phyloP scores from a whole-genome alignment of 1,284 basidiomycete genomes.

The Apiotrichum siamense region DNA sequence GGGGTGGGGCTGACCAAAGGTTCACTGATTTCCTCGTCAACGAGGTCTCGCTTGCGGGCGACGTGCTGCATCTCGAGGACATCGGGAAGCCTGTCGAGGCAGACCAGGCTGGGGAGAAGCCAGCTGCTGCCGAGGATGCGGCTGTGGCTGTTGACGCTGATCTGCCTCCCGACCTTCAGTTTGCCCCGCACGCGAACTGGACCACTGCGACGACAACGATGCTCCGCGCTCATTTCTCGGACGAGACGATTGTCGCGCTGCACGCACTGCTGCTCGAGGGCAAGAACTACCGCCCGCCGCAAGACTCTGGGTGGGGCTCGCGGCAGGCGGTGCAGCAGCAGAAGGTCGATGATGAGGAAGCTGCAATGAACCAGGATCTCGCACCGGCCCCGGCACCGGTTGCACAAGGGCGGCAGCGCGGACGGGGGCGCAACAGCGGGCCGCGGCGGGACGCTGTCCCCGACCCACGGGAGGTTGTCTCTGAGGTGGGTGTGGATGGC shows the following conservation, averaged over 20 bases:
- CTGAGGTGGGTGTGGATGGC: slow-evolving; percentile 55
- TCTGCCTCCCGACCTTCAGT: slow-evolving; percentile 23
- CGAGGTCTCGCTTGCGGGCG: slow-evolving; percentile 73
- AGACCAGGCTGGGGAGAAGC: slow-evolving; percentile 14
- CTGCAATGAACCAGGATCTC: slow-evolving; percentile 21
- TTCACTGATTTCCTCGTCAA: slow-evolving; percentile 92
- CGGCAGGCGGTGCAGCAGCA: slow-evolving; percentile 40
- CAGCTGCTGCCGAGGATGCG: neutral
- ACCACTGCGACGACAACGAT: slow-evolving; percentile 56
- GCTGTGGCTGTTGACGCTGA: neutral
- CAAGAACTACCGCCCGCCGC: slow-evolving; percentile 58
- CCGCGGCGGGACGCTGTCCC: slow-evolving; percentile 17
- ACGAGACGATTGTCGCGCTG: slow-evolving; percentile 57
- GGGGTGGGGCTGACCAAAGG: slow-evolving; percentile 48
- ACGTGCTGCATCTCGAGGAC: slow-evolving; percentile 70
- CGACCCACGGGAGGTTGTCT: slow-evolving; percentile 67
- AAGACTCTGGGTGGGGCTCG: slow-evolving; percentile 49
- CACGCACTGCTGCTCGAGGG: slow-evolving; percentile 72
- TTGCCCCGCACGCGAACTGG: slow-evolving; percentile 55
- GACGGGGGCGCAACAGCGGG: slow-evolving; percentile 22
- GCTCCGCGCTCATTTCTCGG: slow-evolving; percentile 60
- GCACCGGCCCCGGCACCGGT: neutral
- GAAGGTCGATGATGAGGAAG: slow-evolving; percentile 28
- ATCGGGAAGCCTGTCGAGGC: slow-evolving; percentile 57
- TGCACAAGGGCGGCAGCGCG: slow-evolving; percentile 3